phyloP scores from a whole-genome alignment of 2,329 filamentous ascomycete genomes.

The Aspergillus clavatus region DNA sequence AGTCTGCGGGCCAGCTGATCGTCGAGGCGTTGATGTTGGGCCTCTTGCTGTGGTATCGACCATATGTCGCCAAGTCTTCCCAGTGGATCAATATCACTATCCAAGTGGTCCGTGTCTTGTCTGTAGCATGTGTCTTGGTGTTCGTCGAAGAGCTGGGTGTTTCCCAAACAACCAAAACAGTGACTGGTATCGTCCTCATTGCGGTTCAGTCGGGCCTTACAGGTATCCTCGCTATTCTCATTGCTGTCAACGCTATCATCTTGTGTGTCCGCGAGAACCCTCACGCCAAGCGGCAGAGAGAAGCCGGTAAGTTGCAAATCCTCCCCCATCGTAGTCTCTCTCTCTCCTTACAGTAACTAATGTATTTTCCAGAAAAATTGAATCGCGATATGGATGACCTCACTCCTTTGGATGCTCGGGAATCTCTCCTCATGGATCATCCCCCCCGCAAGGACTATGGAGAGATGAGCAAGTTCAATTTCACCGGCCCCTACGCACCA shows the following conservation, averaged over 20 bases:
- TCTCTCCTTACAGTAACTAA: constrained; percentile 17
- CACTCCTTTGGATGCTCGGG: constrained; percentile 75
- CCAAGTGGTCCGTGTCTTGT: constrained; percentile 81
- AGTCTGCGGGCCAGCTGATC: constrained; percentile 72
- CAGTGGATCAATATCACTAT: constrained; percentile 94
- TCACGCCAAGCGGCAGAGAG: constrained; percentile 81
- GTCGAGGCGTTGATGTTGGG: constrained; percentile 76
- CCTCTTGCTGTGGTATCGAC: constrained; percentile 76
- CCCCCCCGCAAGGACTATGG: constrained; percentile 33
- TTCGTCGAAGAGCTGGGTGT: constrained; percentile 93
- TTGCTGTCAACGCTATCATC: constrained; percentile 82
- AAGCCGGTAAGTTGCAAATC: constrained; percentile 63
- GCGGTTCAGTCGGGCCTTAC: constrained; percentile 85
- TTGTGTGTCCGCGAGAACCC: constrained; percentile 82
- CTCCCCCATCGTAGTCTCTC: background rate
- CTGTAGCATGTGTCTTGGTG: constrained; percentile 80
- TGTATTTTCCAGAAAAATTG: constrained; percentile 59
- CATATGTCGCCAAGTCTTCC: constrained; percentile 78
- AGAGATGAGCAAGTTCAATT: constrained; percentile 40
- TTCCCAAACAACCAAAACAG: constrained; percentile 84
- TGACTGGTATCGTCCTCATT: constrained; percentile 88
- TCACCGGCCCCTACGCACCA: constrained; percentile 36
- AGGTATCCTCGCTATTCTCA: constrained; percentile 76
- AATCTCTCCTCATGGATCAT: constrained; percentile 63
- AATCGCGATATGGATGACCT: constrained; percentile 74